A percentile compares a stretch with the other conserved stretches of the same genome.
Conservation (phyloP, 495 filamentous ascomycete genomes). For the Penicillium parvum region DNA sequence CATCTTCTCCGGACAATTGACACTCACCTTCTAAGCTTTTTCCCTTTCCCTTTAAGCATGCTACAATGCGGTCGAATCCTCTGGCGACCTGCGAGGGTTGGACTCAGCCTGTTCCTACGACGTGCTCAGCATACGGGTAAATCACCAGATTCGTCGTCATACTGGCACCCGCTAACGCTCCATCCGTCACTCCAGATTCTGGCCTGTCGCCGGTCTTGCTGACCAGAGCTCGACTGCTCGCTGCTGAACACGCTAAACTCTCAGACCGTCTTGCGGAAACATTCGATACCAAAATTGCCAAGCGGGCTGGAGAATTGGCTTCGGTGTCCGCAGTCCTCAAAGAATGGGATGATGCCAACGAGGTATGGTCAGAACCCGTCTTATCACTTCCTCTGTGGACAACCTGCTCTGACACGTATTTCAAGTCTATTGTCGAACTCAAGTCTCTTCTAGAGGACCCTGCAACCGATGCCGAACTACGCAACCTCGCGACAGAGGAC, state of each 20-base stretch:
- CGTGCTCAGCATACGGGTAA: constrained; percentile 29
- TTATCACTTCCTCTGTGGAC: not conserved
- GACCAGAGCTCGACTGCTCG: constrained; percentile 57
- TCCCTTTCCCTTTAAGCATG: constrained; percentile 27
- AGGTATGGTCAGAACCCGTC: constrained; percentile 33
- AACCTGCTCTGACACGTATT: not conserved
- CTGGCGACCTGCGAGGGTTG: constrained; percentile 17
- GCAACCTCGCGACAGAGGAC: constrained; percentile 71
- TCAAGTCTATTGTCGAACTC: constrained; percentile 55
- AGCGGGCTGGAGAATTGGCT: constrained; percentile 71
- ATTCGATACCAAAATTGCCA: constrained; percentile 71
- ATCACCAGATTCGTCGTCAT: not conserved
- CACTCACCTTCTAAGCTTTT: not conserved
- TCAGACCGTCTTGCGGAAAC: constrained; percentile 50
- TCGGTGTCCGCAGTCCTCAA: constrained; percentile 62
- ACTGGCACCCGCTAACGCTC: constrained; percentile 2
- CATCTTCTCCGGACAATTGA: constrained; percentile 6
- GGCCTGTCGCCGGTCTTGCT: constrained; percentile 58
- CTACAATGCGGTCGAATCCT: constrained; percentile 33
- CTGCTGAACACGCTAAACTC: constrained; percentile 62
- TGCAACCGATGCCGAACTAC: constrained; percentile 58
- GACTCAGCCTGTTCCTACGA: constrained; percentile 15
- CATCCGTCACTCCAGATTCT: constrained; percentile 33
- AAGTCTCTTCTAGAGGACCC: constrained; percentile 55
- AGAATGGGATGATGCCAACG: constrained; percentile 53